These are phyloP conservation scores for Saitozyma podzolica DNA, from an alignment of 768 basidiomycete genomes.

Conservation along the genomic window DNA sequence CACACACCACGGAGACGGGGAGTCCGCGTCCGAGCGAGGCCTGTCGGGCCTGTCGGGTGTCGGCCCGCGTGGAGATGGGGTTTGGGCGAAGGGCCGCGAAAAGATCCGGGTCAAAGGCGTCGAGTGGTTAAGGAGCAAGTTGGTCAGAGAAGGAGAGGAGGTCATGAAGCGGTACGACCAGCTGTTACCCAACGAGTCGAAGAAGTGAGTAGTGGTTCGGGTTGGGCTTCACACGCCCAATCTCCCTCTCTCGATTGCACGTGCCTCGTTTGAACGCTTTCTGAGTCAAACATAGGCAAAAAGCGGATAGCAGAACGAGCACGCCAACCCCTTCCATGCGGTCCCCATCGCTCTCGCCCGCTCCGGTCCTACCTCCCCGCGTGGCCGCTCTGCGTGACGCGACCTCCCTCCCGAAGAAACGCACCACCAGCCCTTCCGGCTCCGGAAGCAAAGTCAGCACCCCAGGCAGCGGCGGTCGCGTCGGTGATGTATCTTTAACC, in stretches of 20 bases:
- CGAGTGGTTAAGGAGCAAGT: slow-evolving; percentile 32
- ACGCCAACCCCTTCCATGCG: slow-evolving; percentile 20
- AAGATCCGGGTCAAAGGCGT: slow-evolving; percentile 31
- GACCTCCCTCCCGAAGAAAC: background rate
- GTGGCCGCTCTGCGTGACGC: slow-evolving; percentile 31
- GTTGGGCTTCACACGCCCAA: too few species aligned
- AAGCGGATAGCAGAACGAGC: slow-evolving; percentile 11
- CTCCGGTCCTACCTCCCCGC: slow-evolving; percentile 26
- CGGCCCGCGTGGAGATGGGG: background rate
- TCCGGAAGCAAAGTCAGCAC: background rate
- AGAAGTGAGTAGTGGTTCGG: slow-evolving; percentile 27
- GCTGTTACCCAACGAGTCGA: slow-evolving; percentile 38
- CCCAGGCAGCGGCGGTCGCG: too few species aligned
- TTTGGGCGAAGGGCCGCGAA: slow-evolving; percentile 24
- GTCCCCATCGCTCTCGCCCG: slow-evolving; percentile 25
- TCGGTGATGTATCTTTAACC: too few species aligned
- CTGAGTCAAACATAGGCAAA: background rate
- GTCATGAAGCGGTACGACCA: slow-evolving; percentile 41
- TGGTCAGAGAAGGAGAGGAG: slow-evolving; percentile 38
- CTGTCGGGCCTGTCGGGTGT: background rate
- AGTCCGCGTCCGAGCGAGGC: background rate
- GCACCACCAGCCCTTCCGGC: background rate
- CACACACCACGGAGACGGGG: background rate
- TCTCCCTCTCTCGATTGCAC: too few species aligned
- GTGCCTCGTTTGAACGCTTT: background rate